Evolutionary conservation across 768 basidiomycete genomes (phyloP).

Genomic region (Termitomyces titanicus): DNA sequence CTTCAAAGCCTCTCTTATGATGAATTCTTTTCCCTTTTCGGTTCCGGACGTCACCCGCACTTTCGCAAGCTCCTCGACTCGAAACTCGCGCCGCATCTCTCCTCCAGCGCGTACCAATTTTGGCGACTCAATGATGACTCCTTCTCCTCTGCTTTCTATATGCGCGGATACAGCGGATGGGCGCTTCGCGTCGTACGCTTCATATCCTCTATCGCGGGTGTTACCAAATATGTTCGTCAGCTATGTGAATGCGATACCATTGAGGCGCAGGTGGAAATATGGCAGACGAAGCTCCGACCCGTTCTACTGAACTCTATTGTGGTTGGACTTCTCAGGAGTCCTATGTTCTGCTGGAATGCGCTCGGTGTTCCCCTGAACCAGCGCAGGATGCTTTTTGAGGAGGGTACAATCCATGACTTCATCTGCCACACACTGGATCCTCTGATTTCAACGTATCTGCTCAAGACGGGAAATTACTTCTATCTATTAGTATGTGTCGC

Average conservation of each 20-base stretch:
- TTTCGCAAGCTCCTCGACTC: slow-evolving; percentile 61
- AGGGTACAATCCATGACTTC: slow-evolving; percentile 47
- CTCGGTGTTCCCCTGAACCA: slow-evolving; percentile 74
- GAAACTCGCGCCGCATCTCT: slow-evolving; percentile 62
- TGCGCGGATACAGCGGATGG: slow-evolving; percentile 63
- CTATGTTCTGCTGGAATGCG: slow-evolving; percentile 71
- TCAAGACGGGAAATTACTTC: slow-evolving; percentile 65
- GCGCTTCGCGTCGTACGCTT: slow-evolving; percentile 60
- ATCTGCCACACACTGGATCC: slow-evolving; percentile 52
- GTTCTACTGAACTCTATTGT: slow-evolving; percentile 59
- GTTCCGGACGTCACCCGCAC: slow-evolving; percentile 52
- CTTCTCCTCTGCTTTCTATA: slow-evolving; percentile 58
- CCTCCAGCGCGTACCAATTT: slow-evolving; percentile 72
- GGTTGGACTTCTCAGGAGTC: slow-evolving; percentile 49
- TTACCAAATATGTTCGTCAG: slow-evolving; percentile 48
- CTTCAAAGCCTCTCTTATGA: slow-evolving; percentile 51
- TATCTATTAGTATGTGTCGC: slow-evolving; percentile 46
- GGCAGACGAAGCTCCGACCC: slow-evolving; percentile 55
- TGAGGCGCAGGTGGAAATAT: slow-evolving; percentile 58
- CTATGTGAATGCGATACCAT: slow-evolving; percentile 54
- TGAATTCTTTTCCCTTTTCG: slow-evolving; percentile 68
- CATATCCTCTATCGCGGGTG: slow-evolving; percentile 58
- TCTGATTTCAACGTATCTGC: slow-evolving; percentile 38
- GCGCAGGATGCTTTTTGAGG: slow-evolving; percentile 53
- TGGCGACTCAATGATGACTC: slow-evolving; percentile 61